Percentiles rank a stretch among this genome's conserved stretches.
Evolutionary conservation across 2,329 filamentous ascomycete species (phyloP).

Genomic region (Nakataea oryzae): DNA sequence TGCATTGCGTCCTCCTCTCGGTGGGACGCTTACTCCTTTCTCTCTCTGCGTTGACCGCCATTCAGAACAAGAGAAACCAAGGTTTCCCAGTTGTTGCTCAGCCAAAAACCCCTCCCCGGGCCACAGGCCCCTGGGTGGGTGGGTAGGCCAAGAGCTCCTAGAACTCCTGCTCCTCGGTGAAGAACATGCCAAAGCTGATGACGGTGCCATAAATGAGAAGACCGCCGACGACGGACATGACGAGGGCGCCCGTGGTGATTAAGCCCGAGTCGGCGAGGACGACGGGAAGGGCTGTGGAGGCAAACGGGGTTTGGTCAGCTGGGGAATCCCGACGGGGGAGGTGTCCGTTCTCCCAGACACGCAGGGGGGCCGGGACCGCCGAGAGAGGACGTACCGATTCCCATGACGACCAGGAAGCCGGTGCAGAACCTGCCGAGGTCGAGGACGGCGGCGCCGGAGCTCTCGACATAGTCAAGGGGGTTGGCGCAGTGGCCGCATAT

Average conservation of each 20-base stretch:
- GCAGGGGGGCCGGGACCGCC: constrained; percentile 1
- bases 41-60: not conserved
- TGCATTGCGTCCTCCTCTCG: not conserved
- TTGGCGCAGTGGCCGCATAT: constrained; percentile 81
- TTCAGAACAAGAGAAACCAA: not conserved
- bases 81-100: not conserved
- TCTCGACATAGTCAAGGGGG: constrained; percentile 91
- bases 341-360: not conserved
- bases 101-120: not conserved
- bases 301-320: not conserved
- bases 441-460: constrained; percentile 70
- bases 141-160: constrained; percentile 29
- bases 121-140: not conserved
- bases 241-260: constrained; percentile 76
- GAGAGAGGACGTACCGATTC: constrained; percentile 61
- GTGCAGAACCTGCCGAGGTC: constrained; percentile 92
- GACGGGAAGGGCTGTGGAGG: constrained; percentile 62
- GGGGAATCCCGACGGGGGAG: not conserved
- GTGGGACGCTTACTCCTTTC: not conserved
- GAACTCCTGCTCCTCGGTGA: constrained; percentile 95
- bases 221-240: constrained; percentile 90
- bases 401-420: constrained; percentile 94
- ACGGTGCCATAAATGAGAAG: constrained; percentile 96
- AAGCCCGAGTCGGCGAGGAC: constrained; percentile 79
- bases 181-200: constrained; percentile 97